Percentiles rank a stretch among this genome's conserved stretches.
Conservation (phyloP, 768 basidiomycete species). For the Leucosporidium scottii region DNA sequence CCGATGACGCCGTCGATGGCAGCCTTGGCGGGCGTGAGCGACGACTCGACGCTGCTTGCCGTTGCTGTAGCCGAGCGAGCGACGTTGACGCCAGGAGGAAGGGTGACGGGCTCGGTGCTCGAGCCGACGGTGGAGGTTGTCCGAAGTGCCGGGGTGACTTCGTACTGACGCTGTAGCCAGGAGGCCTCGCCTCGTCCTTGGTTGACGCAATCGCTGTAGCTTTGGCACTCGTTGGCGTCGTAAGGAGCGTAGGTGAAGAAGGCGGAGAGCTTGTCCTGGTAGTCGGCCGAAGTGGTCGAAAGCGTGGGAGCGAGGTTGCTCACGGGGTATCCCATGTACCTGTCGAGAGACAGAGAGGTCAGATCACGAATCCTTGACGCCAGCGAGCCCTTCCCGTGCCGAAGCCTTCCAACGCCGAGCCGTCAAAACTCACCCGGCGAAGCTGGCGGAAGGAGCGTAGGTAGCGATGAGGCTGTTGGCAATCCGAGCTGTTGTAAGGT, state of each 20-base stretch:
- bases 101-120: not conserved
- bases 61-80: not conserved
- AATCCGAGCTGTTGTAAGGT: not conserved
- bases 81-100: not conserved
- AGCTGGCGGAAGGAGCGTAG: not conserved
- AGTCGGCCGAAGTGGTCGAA: not conserved
- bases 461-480: not conserved
- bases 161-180: not conserved
- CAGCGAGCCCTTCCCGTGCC: not conserved
- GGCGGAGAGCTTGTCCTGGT: not conserved
- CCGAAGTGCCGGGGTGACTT: not conserved
- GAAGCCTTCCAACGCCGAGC: too few species aligned
- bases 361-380: too few species aligned
- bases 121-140: not conserved
- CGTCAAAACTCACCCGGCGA: not conserved
- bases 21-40: not conserved
- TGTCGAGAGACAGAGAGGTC: not conserved
- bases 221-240: conserved; percentile 28
- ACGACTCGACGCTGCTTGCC: not conserved
- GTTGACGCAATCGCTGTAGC: not conserved
- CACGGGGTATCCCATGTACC: not conserved
- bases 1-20: conserved; percentile 1
- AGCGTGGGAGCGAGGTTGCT: conserved; percentile 11
- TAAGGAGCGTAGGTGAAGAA: conserved; percentile 32
- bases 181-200: not conserved